Evolutionary conservation across 768 basidiomycete genomes (phyloP).

Genomic region (Hemileccinum rubropunctum): DNA sequence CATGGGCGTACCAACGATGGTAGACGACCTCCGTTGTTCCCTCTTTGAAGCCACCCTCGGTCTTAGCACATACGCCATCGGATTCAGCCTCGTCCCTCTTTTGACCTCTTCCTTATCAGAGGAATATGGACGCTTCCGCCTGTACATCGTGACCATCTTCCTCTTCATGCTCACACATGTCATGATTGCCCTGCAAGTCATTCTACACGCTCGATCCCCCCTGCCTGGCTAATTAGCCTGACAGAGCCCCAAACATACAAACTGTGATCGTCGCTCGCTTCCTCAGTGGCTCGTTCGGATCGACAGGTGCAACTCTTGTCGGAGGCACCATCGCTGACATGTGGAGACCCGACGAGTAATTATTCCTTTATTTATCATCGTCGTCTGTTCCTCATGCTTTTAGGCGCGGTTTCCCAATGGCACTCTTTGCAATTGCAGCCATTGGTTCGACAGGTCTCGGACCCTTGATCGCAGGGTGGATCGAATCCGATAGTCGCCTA

Average conservation of each 20-base stretch:
- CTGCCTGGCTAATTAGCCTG: slow-evolving; percentile 1
- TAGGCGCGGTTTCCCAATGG: slow-evolving; percentile 79
- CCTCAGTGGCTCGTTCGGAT: slow-evolving; percentile 62
- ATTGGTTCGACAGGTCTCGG: slow-evolving; percentile 63
- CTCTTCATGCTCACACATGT: slow-evolving; percentile 53
- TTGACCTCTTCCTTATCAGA: slow-evolving; percentile 70
- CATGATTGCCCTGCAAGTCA: slow-evolving; percentile 30
- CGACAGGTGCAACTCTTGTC: slow-evolving; percentile 70
- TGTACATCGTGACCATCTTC: slow-evolving; percentile 51
- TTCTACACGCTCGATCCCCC: background rate
- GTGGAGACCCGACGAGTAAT: slow-evolving; percentile 60
- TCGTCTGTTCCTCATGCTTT: slow-evolving; percentile 7
- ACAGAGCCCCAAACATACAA: slow-evolving; percentile 46
- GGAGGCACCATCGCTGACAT: slow-evolving; percentile 75
- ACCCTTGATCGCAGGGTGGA: slow-evolving; percentile 62
- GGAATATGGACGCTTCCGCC: slow-evolving; percentile 63
- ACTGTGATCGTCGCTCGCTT: slow-evolving; percentile 68
- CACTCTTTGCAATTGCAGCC: slow-evolving; percentile 61
- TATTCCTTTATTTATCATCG: slow-evolving; percentile 2
- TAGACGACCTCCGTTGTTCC: slow-evolving; percentile 41
- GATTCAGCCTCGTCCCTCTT: slow-evolving; percentile 62
- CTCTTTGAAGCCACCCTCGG: slow-evolving; percentile 46
- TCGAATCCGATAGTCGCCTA: slow-evolving; percentile 55
- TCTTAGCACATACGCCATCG: slow-evolving; percentile 52
- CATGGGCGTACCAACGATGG: slow-evolving; percentile 58